These are phyloP conservation scores for Diaporthe batatas DNA, from an alignment of 2,329 filamentous ascomycete genomes.

Conservation along the genomic window DNA sequence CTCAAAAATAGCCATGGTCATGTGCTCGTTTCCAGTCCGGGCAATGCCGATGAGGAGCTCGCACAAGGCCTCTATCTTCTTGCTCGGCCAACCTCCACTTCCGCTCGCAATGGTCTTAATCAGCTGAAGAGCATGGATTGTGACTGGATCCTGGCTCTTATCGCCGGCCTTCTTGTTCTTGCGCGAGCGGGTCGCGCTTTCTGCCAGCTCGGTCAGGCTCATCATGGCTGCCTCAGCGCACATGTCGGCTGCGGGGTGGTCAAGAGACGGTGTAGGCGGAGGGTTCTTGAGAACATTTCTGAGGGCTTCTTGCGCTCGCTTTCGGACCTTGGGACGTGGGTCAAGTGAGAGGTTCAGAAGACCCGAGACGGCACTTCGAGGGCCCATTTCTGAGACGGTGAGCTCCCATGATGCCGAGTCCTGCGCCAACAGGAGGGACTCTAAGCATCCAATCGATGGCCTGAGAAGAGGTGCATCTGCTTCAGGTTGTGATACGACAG, in stretches of 20 bases:
- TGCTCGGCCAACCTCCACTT: slow-evolving; percentile 94
- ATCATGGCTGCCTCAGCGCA: slow-evolving; percentile 91
- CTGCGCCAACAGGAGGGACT: slow-evolving; percentile 91
- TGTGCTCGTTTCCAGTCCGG: slow-evolving; percentile 90
- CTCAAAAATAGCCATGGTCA: slow-evolving; percentile 96
- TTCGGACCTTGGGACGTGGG: slow-evolving; percentile 91
- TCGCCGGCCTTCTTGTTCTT: slow-evolving; percentile 76
- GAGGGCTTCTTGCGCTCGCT: slow-evolving; percentile 91
- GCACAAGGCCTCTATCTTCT: slow-evolving; percentile 92
- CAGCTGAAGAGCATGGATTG: slow-evolving; percentile 93
- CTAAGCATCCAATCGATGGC: slow-evolving; percentile 91
- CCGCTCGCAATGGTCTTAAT: slow-evolving; percentile 90
- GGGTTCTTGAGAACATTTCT: slow-evolving; percentile 85
- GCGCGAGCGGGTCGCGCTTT: slow-evolving; percentile 70
- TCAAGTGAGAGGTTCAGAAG: slow-evolving; percentile 88
- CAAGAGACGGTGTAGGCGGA: slow-evolving; percentile 90
- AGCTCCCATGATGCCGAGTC: slow-evolving; percentile 91
- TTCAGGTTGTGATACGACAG: slow-evolving; percentile 82
- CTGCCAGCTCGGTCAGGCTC: slow-evolving; percentile 80
- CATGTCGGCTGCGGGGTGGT: slow-evolving; percentile 96
- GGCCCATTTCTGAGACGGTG: slow-evolving; percentile 84
- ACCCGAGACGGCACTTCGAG: slow-evolving; percentile 87
- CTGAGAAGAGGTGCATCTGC: slow-evolving; percentile 89
- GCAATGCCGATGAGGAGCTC: slow-evolving; percentile 91
- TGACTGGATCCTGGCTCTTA: slow-evolving; percentile 78